Evolutionary conservation across 495 filamentous ascomycete genomes (phyloP), one percentile per base, ranked within the genome.

Genomic region (Pyrenula aspistea): DNA sequence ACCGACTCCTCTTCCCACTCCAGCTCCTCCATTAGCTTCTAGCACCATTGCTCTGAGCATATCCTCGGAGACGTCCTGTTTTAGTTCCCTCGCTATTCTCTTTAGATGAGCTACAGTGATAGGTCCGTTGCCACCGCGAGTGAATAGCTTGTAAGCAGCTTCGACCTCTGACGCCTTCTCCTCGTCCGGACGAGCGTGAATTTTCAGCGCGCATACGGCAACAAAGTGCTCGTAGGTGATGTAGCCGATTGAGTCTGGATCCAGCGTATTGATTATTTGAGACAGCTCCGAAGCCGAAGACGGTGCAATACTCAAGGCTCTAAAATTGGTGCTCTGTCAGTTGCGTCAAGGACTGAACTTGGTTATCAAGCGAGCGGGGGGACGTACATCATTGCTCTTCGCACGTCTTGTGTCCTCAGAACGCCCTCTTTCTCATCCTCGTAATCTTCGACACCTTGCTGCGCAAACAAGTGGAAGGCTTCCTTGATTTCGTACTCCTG

Each of bases 401-500:
- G 77, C 55, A 96, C 86, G 71, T 95, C 90, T 57, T 77, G 75
- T n/a, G 78, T 81, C 10, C 80, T 77, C 52, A 96, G 84, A 15
- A 90, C 83, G 60, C 84, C 86, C 52, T 87, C 80, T 56, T 84
- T 83, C 60, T 88, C 83, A 58, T 79, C 77, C 2, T 81, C 75
- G 63, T 82, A 82, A 25, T 83, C 79, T 55, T 85, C 77, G 50
- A 52, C 50, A 60, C 76, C 62, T 12, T 62, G 55, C 2, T 67
- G 58, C 1, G 87, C 71, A 69, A 96, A 98, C 19, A 96, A 77
- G 25, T 78, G 70, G 70, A 93, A 98, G 15, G 90, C 91, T 68
- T 95, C 90, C 62, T 82, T 82, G 62, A 98, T 95, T 68, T 96
- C 89, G 60, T 79, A 75, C 66, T 98, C 93, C 73, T 96, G 86